phyloP scores from a whole-genome alignment of 371 early-diverging fungal species.

The Blakeslea trispora region DNA sequence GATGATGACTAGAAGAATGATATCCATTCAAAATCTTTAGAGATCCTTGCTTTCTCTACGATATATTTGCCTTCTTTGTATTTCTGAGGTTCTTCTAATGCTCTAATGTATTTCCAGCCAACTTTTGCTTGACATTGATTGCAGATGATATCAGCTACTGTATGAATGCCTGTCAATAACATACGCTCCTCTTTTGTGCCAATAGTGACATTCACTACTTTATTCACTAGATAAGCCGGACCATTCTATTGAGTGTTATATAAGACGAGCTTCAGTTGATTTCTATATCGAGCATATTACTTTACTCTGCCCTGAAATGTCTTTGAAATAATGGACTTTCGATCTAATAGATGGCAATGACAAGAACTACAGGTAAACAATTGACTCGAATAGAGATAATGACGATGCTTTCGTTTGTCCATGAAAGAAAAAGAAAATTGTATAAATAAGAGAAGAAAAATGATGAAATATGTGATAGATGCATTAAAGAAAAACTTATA shows the following conservation, averaged over 20 bases:
- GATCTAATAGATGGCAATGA: conserved; percentile 23
- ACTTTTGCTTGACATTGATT: conserved; percentile 61
- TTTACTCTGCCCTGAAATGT: conserved; percentile 31
- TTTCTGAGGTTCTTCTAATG: conserved; percentile 69
- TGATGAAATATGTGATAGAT: too few species aligned
- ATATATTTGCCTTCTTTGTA: conserved; percentile 81
- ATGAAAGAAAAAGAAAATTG: conserved; percentile 1
- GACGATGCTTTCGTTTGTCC: conserved; percentile 12
- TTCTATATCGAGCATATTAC: neutral
- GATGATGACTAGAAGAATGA: conserved; percentile 2
- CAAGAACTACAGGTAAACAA: conserved; percentile 21
- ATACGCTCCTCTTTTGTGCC: conserved; percentile 68
- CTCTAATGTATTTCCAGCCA: conserved; percentile 61
- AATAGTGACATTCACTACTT: conserved; percentile 60
- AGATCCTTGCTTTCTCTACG: conserved; percentile 56
- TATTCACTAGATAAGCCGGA: conserved; percentile 67
- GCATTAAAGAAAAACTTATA: too few species aligned
- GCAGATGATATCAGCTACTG: conserved; percentile 77
- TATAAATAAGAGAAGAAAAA: conserved; percentile 1
- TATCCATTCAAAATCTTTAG: conserved; percentile 49
- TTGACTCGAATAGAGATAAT: conserved; percentile 6
- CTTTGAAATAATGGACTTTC: conserved; percentile 17
- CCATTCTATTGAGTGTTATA: conserved; percentile 60
- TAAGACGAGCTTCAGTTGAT: too few species aligned
- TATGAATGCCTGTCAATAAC: conserved; percentile 83